Evolutionary conservation across 345 rosid species (phyloP), one percentile per base, ranked within the genome.

Genomic region (Dovyalis caffra): DNA sequence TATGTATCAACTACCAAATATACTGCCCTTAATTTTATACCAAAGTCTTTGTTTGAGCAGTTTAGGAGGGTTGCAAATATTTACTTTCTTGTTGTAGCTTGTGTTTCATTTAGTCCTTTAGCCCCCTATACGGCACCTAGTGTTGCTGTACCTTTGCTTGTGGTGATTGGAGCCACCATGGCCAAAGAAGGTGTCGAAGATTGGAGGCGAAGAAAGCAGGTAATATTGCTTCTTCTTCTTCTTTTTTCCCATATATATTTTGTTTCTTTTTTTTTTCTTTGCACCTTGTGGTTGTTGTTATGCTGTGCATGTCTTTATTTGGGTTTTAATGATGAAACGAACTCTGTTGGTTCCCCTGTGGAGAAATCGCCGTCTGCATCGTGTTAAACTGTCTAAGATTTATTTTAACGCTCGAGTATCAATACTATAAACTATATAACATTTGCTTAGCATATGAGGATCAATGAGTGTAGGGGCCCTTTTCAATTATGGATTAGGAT

Each of bases 41-140:
- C 99, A 34, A 95, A 95, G 91, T 91, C 99, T 20, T 80, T 95
- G 88, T 92, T 92, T 83, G 99, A 95, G 87, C 97, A 95, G 80
- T 95, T 95, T 75, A 88, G 99, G 85, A 87, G 99, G 87, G 97
- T 95, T 67, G 99, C 97, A 32, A 95, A 92, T 64, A 69, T 92
- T 43, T 95, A 95, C 76, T 95, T 95, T 81, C 88, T 95, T 56
- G 87, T 91, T n/a, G 97, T 91, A 32, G 92, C 97, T 66, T 92
- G 84, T 80, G 86, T 95, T 66, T 92, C 99, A 0, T 91, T 92
- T 79, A 92, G 91, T 76, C 97, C 97, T 0, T 76, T 95, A 84
- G 97, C 97, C 1, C 99, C 99, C 7, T 95, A 88, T 62, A 81
- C 87, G 0, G 95, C 97, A 0, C 83, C 83, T 0, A 95, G 97